Conservation (phyloP, 177 flowering plant species). For the Telopea speciosissima region DNA sequence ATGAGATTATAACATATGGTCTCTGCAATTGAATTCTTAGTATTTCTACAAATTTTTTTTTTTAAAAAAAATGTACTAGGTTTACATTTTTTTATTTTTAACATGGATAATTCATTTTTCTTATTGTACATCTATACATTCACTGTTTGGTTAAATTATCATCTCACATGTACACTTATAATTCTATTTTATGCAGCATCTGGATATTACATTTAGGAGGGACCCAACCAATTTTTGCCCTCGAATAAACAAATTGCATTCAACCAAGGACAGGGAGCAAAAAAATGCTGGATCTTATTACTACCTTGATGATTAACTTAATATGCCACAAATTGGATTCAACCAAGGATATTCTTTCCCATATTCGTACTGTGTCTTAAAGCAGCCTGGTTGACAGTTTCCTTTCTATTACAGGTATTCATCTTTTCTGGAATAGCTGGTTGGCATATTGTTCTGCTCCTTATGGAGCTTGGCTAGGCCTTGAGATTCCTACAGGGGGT, state of each 20-base stretch:
- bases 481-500: background rate
- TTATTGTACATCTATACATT: background rate
- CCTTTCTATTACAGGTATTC: background rate
- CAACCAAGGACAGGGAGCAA: conserved; percentile 78
- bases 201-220: conserved; percentile 79
- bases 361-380: background rate
- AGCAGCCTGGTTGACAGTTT: background rate
- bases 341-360: no score
- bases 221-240: conserved; percentile 81
- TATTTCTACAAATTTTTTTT: no score
- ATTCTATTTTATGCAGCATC: conserved; percentile 39
- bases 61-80: no score
- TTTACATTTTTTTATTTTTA: background rate
- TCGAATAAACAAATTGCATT: conserved; percentile 71
- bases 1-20: background rate
- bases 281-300: conserved; percentile 75
- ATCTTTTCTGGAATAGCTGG: background rate
- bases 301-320: conserved; percentile 60
- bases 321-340: conserved; percentile 4
- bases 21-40: background rate
- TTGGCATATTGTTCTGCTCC: background rate
- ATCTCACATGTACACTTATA: background rate
- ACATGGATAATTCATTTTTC: background rate
- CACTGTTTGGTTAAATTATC: background rate
- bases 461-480: background rate